A percentile compares a stretch with the other conserved stretches of the same genome.
Conservation (phyloP, 495 filamentous ascomycete species). For the Xylaria curta region DNA sequence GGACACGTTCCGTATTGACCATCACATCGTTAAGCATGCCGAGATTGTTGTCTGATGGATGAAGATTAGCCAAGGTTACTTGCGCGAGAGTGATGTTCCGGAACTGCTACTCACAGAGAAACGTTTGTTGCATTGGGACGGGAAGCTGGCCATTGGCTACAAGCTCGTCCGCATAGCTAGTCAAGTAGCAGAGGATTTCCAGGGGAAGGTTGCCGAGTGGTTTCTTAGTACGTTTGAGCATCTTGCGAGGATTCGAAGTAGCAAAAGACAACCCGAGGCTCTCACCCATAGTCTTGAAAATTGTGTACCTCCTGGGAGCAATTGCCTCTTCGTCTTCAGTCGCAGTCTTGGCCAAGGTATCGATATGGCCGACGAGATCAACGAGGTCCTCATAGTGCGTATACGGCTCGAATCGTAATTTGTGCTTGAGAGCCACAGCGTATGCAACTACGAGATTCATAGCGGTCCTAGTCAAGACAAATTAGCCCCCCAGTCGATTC, state of each 20-base stretch:
- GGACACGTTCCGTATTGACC: constrained; percentile 77
- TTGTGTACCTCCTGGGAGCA: constrained; percentile 46
- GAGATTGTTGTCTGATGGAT: constrained; percentile 54
- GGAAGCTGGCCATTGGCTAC: constrained; percentile 61
- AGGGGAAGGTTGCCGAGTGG: constrained; percentile 77
- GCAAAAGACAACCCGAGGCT: constrained; percentile 75
- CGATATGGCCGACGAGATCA: constrained; percentile 63
- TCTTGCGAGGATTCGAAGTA: constrained; percentile 74
- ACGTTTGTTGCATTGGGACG: constrained; percentile 56
- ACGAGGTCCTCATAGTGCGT: constrained; percentile 73
- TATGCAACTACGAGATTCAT: constrained; percentile 85
- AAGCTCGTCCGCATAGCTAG: constrained; percentile 66
- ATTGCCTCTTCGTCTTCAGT: constrained; percentile 57
- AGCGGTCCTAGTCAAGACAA: constrained; percentile 58
- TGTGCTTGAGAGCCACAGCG: constrained; percentile 78
- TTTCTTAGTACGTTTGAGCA: constrained; percentile 67
- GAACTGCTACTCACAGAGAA: constrained; percentile 43
- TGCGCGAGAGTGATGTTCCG: neutral
- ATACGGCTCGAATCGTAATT: constrained; percentile 87
- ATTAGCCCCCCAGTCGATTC: constrained; percentile 25
- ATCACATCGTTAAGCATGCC: constrained; percentile 73
- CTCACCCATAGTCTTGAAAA: constrained; percentile 70
- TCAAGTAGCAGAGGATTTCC: constrained; percentile 77
- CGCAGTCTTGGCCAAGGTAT: constrained; percentile 74
- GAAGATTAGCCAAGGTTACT: neutral